Conservation (phyloP, 148 eudicot genomes). For the Oxyria digyna region DNA sequence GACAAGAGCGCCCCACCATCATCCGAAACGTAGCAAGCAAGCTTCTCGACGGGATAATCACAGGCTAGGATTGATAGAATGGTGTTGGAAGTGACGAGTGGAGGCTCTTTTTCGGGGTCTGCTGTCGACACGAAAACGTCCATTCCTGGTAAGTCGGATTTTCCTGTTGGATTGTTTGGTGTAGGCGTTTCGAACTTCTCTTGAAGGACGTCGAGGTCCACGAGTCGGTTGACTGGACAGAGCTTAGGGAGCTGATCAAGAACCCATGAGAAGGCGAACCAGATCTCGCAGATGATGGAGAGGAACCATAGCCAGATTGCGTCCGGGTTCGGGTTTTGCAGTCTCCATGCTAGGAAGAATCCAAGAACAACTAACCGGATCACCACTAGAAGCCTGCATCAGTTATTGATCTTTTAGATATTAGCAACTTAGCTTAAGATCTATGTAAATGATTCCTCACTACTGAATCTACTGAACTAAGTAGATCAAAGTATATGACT, state of each 20-base stretch:
- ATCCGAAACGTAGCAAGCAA: conserved; percentile 87
- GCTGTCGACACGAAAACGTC: conserved; percentile 91
- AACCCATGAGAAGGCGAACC: conserved; percentile 98
- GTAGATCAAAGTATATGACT: no score
- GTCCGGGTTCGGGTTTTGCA: conserved; percentile 47
- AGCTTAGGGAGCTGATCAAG: conserved; percentile 90
- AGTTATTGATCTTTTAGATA: no score
- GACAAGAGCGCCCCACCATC: conserved; percentile 89
- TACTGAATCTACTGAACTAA: no score
- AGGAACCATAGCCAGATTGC: conserved; percentile 84
- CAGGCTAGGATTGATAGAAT: conserved; percentile 77
- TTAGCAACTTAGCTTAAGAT: no score
- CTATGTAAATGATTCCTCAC: no score
- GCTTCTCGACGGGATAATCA: conserved; percentile 79
- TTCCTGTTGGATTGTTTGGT: conserved; percentile 55
- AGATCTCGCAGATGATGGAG: conserved; percentile 80
- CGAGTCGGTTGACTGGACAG: conserved; percentile 65
- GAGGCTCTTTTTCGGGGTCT: conserved; percentile 92
- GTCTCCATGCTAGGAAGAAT: conserved; percentile 66
- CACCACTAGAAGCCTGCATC: conserved; percentile 65
- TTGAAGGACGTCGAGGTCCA: conserved; percentile 60
- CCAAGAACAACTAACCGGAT: conserved; percentile 61
- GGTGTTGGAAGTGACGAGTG: conserved; percentile 84
- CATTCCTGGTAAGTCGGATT: conserved; percentile 86
- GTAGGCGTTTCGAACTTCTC: conserved; percentile 70